These are phyloP conservation scores for Sporothrix pseudoabietina DNA, from an alignment of 2,329 filamentous ascomycete species.

Conservation along the genomic window DNA sequence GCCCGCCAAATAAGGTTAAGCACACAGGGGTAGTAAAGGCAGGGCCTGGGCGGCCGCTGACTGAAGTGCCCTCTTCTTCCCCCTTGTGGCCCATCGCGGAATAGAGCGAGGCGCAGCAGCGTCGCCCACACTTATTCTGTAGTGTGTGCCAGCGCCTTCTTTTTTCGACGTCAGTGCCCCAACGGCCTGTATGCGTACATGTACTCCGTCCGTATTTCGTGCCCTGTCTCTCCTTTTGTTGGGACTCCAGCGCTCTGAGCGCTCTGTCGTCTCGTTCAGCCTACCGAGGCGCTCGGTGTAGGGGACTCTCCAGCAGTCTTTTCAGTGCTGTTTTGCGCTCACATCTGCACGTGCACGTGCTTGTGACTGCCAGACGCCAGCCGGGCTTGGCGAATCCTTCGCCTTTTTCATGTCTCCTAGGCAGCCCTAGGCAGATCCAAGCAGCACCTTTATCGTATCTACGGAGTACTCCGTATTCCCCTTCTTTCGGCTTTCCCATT, in stretches of 20 bases:
- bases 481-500: background rate
- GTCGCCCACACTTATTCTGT: too few species aligned
- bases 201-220: background rate
- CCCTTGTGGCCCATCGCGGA: background rate
- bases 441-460: too few species aligned
- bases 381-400: background rate
- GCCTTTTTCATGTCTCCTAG: background rate
- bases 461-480: background rate
- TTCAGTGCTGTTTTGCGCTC: background rate
- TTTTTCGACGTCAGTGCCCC: background rate
- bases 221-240: background rate
- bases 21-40: background rate
- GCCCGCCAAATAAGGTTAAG: background rate
- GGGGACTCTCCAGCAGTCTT: background rate
- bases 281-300: constrained; percentile 1
- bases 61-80: too few species aligned
- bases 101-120: constrained; percentile 6
- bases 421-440: background rate
- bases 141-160: background rate
- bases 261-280: constrained; percentile 2
- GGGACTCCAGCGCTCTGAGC: background rate
- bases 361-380: background rate
- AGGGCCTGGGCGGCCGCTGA: background rate
- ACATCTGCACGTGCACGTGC: background rate
- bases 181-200: background rate